These are phyloP conservation scores for Lizonia empirigonia DNA, from an alignment of 2,329 filamentous ascomycete species.

Conservation along the genomic window DNA sequence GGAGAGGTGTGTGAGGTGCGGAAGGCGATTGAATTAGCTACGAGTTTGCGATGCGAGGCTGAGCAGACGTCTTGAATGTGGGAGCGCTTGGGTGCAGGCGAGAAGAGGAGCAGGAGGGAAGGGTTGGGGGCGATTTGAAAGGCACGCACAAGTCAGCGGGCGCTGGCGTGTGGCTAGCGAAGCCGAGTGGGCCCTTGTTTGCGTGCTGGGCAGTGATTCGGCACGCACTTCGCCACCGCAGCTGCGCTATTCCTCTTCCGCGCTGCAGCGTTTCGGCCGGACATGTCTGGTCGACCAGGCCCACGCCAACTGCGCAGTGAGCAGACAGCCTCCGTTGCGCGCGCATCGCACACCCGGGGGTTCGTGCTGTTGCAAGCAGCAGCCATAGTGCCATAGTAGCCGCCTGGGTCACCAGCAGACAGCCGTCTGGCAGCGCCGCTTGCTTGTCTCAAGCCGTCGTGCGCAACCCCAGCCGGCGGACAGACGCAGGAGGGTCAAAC, in stretches of 20 bases:
- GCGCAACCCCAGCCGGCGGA: neutral
- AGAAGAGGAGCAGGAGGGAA: constrained; percentile 22
- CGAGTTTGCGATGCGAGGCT: constrained; percentile 30
- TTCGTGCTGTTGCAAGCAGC: neutral
- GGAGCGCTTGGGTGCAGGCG: constrained; percentile 23
- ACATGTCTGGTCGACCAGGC: constrained; percentile 8
- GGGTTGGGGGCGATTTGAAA: constrained; percentile 24
- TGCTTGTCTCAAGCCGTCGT: neutral
- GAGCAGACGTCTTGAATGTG: constrained; percentile 23
- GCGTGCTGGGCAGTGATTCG: constrained; percentile 6
- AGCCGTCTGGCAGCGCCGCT: neutral
- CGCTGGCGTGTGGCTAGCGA: constrained; percentile 17
- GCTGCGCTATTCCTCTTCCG: neutral
- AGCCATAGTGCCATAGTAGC: neutral
- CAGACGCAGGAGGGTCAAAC: constrained; percentile 19
- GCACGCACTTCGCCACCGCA: constrained; percentile 22
- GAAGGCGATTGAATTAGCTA: constrained; percentile 31
- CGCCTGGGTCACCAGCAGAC: neutral
- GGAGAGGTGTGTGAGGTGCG: constrained; percentile 17
- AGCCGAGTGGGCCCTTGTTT: constrained; percentile 8
- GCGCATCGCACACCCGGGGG: neutral
- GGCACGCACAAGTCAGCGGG: constrained; percentile 24
- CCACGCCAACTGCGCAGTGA: neutral
- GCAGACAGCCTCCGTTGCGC: neutral
- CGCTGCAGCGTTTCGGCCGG: constrained; percentile 3